Evolutionary conservation across 345 rosid genomes (phyloP).

Genomic region (Raphanus sativus): DNA sequence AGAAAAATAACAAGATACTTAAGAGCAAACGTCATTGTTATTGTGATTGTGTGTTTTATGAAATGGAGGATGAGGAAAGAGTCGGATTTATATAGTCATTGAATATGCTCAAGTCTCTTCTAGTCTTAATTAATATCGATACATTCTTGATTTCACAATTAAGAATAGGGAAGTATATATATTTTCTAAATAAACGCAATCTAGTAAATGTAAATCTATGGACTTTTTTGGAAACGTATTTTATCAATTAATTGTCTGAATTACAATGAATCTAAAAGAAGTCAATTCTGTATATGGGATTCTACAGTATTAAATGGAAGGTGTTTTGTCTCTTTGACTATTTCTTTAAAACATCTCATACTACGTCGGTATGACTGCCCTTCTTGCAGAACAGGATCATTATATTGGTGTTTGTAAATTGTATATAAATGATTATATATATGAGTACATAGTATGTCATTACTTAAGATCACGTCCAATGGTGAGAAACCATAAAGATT

Average conservation of each 20-base stretch:
- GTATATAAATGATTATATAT: too few species aligned
- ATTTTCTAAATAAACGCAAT: background rate
- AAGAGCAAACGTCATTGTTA: constrained; percentile 29
- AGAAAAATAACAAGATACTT: constrained; percentile 13
- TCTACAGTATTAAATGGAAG: too few species aligned
- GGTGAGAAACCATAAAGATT: too few species aligned
- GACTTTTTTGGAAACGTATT: background rate
- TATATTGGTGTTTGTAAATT: too few species aligned
- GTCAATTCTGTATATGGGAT: too few species aligned
- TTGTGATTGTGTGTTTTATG: background rate
- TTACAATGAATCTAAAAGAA: background rate
- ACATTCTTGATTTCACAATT: background rate
- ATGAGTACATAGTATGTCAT: too few species aligned
- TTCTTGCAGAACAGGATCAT: too few species aligned
- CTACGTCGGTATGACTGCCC: too few species aligned
- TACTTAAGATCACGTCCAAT: too few species aligned
- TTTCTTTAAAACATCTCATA: too few species aligned
- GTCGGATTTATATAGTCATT: background rate
- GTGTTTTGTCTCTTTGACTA: too few species aligned
- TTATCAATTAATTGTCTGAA: background rate
- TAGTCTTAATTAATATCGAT: background rate
- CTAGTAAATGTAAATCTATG: background rate
- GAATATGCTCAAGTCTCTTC: background rate
- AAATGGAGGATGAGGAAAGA: background rate
- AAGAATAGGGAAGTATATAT: background rate